Conservation (phyloP, 2,329 filamentous ascomycete species). For the Colletotrichum viniferum region DNA sequence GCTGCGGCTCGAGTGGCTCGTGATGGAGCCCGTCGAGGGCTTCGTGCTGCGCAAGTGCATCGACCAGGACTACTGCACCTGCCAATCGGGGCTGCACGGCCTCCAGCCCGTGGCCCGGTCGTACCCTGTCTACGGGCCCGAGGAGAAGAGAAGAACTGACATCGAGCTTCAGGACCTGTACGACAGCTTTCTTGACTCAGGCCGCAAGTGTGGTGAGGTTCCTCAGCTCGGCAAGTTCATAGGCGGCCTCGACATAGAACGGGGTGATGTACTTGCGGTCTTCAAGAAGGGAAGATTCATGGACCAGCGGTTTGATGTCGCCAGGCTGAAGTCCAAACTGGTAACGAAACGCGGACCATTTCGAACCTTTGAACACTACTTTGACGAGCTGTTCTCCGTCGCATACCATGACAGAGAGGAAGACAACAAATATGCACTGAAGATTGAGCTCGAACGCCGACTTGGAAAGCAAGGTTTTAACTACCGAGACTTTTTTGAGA, state of each 20-base stretch:
- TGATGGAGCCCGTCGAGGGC: constrained; percentile 11
- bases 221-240: background rate
- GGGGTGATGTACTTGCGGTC: background rate
- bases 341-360: background rate
- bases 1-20: constrained; percentile 19
- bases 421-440: background rate
- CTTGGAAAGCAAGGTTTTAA: background rate
- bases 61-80: background rate
- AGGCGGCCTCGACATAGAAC: background rate
- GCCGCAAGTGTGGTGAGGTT: background rate
- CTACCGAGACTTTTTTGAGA: background rate
- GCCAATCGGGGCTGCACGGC: background rate
- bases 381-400: background rate
- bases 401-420: background rate
- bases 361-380: background rate
- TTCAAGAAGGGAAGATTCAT: background rate
- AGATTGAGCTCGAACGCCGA: background rate
- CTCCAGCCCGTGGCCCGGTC: background rate
- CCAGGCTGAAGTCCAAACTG: background rate
- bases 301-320: background rate
- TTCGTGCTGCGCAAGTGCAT: background rate
- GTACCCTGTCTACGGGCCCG: background rate
- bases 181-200: background rate
- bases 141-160: background rate
- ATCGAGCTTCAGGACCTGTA: background rate